Conservation (phyloP, 345 rosid species). For the Salix dunnii region DNA sequence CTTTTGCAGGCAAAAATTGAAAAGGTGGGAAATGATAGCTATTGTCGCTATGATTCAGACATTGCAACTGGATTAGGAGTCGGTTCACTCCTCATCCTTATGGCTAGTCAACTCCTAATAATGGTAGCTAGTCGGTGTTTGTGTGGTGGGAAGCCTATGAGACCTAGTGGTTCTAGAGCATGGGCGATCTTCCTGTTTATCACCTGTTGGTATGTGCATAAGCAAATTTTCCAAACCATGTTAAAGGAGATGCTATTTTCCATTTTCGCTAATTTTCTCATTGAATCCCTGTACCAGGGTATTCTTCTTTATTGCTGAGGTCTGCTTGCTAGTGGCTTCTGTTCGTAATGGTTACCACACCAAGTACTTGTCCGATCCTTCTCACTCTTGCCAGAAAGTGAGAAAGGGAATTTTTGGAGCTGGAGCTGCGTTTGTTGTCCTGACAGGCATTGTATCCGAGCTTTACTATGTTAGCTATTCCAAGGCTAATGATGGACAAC, state of each 20-base stretch:
- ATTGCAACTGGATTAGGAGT: constrained; percentile 74
- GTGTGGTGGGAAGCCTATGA: constrained; percentile 75
- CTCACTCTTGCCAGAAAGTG: constrained; percentile 49
- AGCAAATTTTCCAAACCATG: background rate
- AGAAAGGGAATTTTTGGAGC: constrained; percentile 87
- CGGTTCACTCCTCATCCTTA: constrained; percentile 56
- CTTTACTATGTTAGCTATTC: constrained; percentile 71
- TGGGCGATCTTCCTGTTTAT: constrained; percentile 77
- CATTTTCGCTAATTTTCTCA: background rate
- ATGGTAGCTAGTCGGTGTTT: constrained; percentile 69
- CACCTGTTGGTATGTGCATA: constrained; percentile 58
- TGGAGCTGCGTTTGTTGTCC: constrained; percentile 78
- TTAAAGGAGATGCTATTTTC: background rate
- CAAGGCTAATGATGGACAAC: constrained; percentile 39
- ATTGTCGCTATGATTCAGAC: constrained; percentile 73
- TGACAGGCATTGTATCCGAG: constrained; percentile 74
- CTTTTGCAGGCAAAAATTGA: constrained; percentile 15
- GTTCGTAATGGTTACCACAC: constrained; percentile 84
- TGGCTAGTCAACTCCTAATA: constrained; percentile 64
- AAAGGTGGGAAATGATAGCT: constrained; percentile 25
- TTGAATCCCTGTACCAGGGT: constrained; percentile 46
- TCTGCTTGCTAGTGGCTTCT: constrained; percentile 82
- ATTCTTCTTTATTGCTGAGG: constrained; percentile 77
- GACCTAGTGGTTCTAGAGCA: constrained; percentile 71
- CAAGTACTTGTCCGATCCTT: constrained; percentile 37